Evolutionary conservation across 371 early-diverging fungal species (phyloP).

Genomic region (Mucor piriformis): DNA sequence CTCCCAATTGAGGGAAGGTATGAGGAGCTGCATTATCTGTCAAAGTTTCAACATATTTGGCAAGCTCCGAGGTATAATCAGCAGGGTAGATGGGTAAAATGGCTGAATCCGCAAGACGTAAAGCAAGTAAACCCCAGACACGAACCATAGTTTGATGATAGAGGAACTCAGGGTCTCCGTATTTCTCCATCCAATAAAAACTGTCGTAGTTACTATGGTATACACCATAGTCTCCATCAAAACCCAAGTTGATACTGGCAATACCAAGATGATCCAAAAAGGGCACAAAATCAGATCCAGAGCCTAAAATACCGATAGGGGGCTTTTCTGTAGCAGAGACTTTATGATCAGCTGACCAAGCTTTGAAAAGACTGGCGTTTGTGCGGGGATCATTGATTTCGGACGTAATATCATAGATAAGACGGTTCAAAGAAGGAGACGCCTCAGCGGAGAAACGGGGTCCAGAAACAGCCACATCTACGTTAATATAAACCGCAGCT

Average conservation of each 20-base stretch:
- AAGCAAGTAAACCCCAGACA: conserved; percentile 40
- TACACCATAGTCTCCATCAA: conserved; percentile 56
- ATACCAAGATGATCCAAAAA: conserved; percentile 68
- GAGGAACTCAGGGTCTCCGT: conserved; percentile 63
- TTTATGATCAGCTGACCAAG: conserved; percentile 35
- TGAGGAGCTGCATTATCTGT: conserved; percentile 7
- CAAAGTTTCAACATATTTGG: conserved; percentile 6
- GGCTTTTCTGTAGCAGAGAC: conserved; percentile 10
- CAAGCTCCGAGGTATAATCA: conserved; percentile 36
- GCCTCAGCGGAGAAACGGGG: conserved; percentile 50
- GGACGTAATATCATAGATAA: conserved; percentile 57
- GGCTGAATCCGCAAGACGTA: conserved; percentile 41
- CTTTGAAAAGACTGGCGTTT: conserved; percentile 53
- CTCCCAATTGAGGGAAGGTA: conserved; percentile 8
- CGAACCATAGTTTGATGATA: conserved; percentile 59
- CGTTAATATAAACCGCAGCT: conserved; percentile 64
- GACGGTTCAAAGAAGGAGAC: conserved; percentile 52
- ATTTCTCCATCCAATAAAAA: conserved; percentile 51
- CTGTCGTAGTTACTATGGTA: conserved; percentile 73
- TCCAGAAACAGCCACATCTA: conserved; percentile 59
- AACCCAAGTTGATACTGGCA: conserved; percentile 54
- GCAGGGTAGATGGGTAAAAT: conserved; percentile 41
- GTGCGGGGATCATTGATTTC: conserved; percentile 53
- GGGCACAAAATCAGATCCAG: conserved; percentile 61
- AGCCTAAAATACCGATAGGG: conserved; percentile 44